A percentile compares a stretch with the other conserved stretches of the same genome.
Conservation (phyloP, 2,329 filamentous ascomycete species). For the Amauroascus niger region DNA sequence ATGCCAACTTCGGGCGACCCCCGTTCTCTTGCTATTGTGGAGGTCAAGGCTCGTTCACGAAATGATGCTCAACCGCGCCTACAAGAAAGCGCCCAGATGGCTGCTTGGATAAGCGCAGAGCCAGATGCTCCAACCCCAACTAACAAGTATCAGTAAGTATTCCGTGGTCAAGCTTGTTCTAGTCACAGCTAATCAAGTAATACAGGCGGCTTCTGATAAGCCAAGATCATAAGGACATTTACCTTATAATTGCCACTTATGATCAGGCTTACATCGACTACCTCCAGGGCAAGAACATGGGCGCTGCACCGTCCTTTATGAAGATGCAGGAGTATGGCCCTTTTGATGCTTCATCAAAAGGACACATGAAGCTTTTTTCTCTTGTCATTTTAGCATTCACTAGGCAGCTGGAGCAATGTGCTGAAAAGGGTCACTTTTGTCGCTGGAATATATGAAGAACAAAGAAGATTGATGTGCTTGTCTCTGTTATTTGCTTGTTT, state of each 20-base stretch:
- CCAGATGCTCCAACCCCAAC: not conserved
- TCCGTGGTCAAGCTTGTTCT: no score
- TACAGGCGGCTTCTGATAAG: constrained; percentile 14
- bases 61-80: not conserved
- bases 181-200: not conserved
- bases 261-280: constrained; percentile 13
- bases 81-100: constrained; percentile 17
- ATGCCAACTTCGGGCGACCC: not conserved
- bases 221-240: constrained; percentile 16
- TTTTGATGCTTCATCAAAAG: not conserved
- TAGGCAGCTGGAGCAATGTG: not conserved
- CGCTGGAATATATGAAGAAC: no score
- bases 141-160: not conserved
- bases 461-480: no score
- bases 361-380: not conserved
- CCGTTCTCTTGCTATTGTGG: constrained; percentile 10
- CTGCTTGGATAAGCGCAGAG: constrained; percentile 16
- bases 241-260: constrained; percentile 15
- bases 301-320: not conserved
- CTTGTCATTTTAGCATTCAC: not conserved
- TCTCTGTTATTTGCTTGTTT: no score
- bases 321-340: constrained; percentile 6
- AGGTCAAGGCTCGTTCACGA: constrained; percentile 12
- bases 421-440: not conserved
- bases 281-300: not conserved